Base-by-base conservation (phyloP, 768 basidiomycete species). In the Scleroderma citrinum region DNA sequence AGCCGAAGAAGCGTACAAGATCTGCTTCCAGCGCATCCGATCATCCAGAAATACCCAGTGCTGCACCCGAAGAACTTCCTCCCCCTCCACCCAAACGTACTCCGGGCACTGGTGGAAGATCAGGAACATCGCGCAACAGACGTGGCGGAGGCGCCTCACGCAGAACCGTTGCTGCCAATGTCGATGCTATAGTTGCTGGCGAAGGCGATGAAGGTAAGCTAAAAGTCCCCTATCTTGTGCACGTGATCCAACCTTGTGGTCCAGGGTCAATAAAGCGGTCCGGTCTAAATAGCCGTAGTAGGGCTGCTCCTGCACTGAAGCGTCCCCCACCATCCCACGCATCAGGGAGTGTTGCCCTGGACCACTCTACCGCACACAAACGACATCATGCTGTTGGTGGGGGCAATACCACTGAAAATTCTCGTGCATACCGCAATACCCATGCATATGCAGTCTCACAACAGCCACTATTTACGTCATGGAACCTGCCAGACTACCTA, bases 401-500 rank as follows among this genome's bases (percentile, higher is more conserved):
- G 34, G 53, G 68, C 36, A 66, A 65, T 56, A 58, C 69, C 44
- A 69, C 71, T 54, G 79, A 80, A 54, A 69, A 69, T 51, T 76
- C 83, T 47, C 78, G 83, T 51, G 80, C 85, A 50, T 87, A 87
- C 65, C 83, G 81, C 59, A 84, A 83, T 69, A 81, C 84, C 52
- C 87, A 88, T 75, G 84, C 82, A 20, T 87, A 86, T 63, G 85
- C 77, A 40, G 80, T 87, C 45, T 83, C 85, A 12, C 87, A 88
- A 59, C 85, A 88, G 61, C 80, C 85, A 29, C 71, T 88, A 8
- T 80, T 81, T 69, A 89, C 87, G 31, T 84, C 87, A 44, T 98
- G 94, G 93, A 81, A 83, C 49, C 73, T 98, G 43, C 94, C 94
- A 7, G 94, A 97, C 71, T 94, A 96, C 68, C 78, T 97, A 39